Evolutionary conservation across 352 stramenopile genomes (phyloP), one percentile per base, ranked within the genome.

Genomic region (Pythium plurisporium): DNA sequence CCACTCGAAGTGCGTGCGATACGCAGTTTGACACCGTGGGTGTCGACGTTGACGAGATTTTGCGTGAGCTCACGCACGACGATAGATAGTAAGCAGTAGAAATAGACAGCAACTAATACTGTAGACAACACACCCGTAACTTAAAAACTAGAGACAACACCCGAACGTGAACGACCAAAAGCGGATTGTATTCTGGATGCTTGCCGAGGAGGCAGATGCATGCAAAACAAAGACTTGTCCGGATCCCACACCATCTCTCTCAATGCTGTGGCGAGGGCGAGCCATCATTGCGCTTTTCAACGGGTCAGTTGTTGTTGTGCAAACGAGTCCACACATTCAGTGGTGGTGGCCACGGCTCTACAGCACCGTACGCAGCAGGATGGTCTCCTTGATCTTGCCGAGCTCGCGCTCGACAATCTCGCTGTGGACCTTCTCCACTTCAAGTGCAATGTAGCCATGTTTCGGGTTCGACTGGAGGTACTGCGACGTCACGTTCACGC

Each of bases 401-500:
- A 93, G 74, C 60, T 93, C 82, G 46, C 79, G 78, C 49, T 74
- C 87, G 38, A 93, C 81, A 52, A 91, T 72, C 67, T 91, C 78
- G 60, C 76, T 76, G 66, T 93, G 80, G 60, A 89, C 82, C 73
- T 87, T 76, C 49, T 93, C 76, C 30, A 91, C 79, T 55, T 93
- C 82, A 9, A 93, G 65, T 11, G 79, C 80, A 50, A 93, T 91
- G 77, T 93, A 93, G 45, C 78, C 79, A 59, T 93, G 82, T 31
- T 72, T 77, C 64, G 80, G 74, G 56, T 93, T 81, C 17, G 82
- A 93, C 64, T 91, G 80, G 49, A 93, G 55, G 66, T 91, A 89
- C 69, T 93, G 82, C 57, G 82, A 89, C 47, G 79, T 93, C 66
- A 91, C 82, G 59, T 93, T 93, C 56, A 93, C 82, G 63, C 80